Conservation (phyloP, 805 yeast genomes). For the Metschnikowia bowlesiae region DNA sequence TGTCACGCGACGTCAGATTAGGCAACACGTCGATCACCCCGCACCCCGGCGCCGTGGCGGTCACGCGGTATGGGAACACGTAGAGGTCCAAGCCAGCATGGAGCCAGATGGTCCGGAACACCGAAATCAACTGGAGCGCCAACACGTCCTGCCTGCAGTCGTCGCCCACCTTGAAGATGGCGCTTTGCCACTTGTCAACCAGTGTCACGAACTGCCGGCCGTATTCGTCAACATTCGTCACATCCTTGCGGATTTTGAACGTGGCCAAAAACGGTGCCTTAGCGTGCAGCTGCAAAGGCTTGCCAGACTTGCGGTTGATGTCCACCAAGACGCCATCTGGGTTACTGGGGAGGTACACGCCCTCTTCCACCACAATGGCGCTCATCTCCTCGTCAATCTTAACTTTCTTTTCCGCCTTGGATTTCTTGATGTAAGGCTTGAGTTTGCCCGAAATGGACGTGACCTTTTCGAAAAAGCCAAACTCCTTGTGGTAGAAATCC, state of each 20-base stretch:
- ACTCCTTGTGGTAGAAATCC: slow-evolving; percentile 74
- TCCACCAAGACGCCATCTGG: slow-evolving; percentile 95
- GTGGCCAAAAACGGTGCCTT: slow-evolving; percentile 98
- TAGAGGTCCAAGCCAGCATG: slow-evolving; percentile 83
- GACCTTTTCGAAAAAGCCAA: slow-evolving; percentile 83
- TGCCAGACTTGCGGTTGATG: slow-evolving; percentile 87
- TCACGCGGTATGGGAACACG: slow-evolving; percentile 91
- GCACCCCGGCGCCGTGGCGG: slow-evolving; percentile 99
- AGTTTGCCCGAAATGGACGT: slow-evolving; percentile 92
- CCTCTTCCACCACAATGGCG: slow-evolving; percentile 63
- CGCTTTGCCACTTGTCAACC: slow-evolving; percentile 81
- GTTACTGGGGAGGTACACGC: slow-evolving; percentile 90
- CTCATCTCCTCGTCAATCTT: slow-evolving; percentile 97
- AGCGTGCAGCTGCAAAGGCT: slow-evolving; percentile 95
- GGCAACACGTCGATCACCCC: slow-evolving; percentile 98
- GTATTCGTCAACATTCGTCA: slow-evolving; percentile 40
- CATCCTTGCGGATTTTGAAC: slow-evolving; percentile 70
- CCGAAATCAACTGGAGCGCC: slow-evolving; percentile 85
- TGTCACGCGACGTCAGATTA: slow-evolving; percentile 90
- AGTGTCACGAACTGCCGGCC: slow-evolving; percentile 31
- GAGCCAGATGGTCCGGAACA: slow-evolving; percentile 88
- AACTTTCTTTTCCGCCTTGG: slow-evolving; percentile 92
- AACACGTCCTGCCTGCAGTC: slow-evolving; percentile 97
- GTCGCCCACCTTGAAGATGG: slow-evolving; percentile 98
- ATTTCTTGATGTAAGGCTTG: slow-evolving; percentile 88